Evolutionary conservation across 345 rosid genomes (phyloP).

Genomic region (Aegle marmelos): DNA sequence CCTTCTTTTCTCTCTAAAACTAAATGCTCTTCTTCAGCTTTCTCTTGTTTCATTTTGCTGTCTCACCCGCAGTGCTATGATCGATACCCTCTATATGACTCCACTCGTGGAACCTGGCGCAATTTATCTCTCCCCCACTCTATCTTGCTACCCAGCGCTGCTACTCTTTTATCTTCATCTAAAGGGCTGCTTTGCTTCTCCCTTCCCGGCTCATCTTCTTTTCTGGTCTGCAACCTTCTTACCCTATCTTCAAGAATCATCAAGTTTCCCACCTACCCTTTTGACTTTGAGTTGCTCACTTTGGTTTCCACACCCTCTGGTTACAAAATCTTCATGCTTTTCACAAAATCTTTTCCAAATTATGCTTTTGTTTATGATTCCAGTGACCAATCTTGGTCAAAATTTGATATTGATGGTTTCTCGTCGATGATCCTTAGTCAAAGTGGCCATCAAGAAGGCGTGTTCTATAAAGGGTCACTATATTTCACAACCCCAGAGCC

Average conservation of each 20-base stretch:
- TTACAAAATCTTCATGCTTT: conserved; percentile 61
- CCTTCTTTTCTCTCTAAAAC: conserved; percentile 56
- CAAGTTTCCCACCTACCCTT: conserved; percentile 60
- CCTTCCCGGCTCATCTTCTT: conserved; percentile 41
- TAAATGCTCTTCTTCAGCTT: conserved; percentile 31
- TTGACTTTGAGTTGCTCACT: conserved; percentile 57
- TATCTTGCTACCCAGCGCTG: conserved; percentile 21
- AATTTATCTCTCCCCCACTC: conserved; percentile 39
- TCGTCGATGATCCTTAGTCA: conserved; percentile 39
- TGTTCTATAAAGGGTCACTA: conserved; percentile 46
- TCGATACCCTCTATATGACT: conserved; percentile 58
- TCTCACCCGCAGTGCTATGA: conserved; percentile 65
- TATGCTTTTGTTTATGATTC: conserved; percentile 65
- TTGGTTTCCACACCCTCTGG: conserved; percentile 48
- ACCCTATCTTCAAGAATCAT: conserved; percentile 58
- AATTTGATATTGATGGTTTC: conserved; percentile 37
- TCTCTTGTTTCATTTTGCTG: conserved; percentile 68
- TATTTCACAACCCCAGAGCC: conserved; percentile 68
- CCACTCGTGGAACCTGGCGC: conserved; percentile 52
- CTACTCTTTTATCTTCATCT: conserved; percentile 53
- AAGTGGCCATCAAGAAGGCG: conserved; percentile 59
- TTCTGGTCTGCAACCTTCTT: conserved; percentile 63
- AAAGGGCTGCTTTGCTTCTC: conserved; percentile 72
- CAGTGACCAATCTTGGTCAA: conserved; percentile 42
- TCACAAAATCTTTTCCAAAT: conserved; percentile 32